Evolutionary conservation across 1,139 yeast genomes (phyloP).

Genomic region (Lodderomyces oxycetoniae): DNA sequence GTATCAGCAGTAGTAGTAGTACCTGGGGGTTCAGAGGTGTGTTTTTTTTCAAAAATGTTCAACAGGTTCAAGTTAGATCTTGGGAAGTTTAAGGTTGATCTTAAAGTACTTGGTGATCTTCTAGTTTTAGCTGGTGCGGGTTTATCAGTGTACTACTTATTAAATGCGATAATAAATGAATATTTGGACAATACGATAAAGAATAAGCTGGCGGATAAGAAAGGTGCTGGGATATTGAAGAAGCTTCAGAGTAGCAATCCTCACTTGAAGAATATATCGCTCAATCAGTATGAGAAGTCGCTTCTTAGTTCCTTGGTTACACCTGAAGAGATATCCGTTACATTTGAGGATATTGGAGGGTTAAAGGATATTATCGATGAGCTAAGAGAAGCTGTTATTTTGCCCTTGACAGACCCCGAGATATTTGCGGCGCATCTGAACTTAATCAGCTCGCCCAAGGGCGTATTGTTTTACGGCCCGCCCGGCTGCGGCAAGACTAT

Average conservation of each 20-base stretch:
- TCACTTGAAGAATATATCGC: conserved; percentile 45
- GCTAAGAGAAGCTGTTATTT: conserved; percentile 77
- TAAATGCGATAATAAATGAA: conserved; percentile 55
- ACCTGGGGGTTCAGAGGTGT: no score
- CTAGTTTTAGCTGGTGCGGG: conserved; percentile 78
- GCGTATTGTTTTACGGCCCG: conserved; percentile 90
- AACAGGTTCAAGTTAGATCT: conserved; percentile 34
- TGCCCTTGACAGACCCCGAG: conserved; percentile 77
- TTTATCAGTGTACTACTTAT: conserved; percentile 69
- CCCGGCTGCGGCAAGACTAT: conserved; percentile 98
- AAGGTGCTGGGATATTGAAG: conserved; percentile 59
- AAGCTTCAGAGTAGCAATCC: conserved; percentile 59
- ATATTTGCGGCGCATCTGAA: conserved; percentile 58
- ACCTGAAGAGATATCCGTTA: conserved; percentile 74
- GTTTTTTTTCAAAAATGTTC: no score
- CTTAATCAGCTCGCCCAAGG: conserved; percentile 85
- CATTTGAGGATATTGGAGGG: conserved; percentile 85
- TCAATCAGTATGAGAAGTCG: conserved; percentile 74
- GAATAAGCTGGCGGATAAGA: conserved; percentile 61
- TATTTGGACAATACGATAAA: conserved; percentile 46
- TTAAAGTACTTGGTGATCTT: conserved; percentile 58
- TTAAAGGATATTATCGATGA: conserved; percentile 77
- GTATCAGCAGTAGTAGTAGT: no score
- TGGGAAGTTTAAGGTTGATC: conserved; percentile 45
- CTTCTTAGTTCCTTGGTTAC: conserved; percentile 75